Base-by-base conservation (phyloP, 805 yeast species). In the Blastobotrys terrestris region DNA sequence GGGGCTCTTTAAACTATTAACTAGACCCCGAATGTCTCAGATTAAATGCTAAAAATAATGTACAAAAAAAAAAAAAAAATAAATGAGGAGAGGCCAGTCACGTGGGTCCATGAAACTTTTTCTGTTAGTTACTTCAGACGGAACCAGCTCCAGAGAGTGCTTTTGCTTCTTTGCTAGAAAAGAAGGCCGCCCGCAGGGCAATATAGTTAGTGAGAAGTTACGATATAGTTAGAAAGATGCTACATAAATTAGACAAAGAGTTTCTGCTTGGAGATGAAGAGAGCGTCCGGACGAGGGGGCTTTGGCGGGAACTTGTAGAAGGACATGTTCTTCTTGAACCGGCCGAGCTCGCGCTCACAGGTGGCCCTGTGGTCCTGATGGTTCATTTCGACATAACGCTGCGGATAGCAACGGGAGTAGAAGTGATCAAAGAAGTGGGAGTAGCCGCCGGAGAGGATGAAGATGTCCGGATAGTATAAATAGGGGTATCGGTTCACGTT, bases 391-490 rank as follows among this genome's bases (percentile, higher is more conserved):
- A 91, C 81, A 62, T 94, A 94, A 51, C 79, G 81, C 59, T 80
- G 86, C 1, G 96, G 96, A 55, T 66, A 73, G 65, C 97, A 90
- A 44, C 83, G 72, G 19, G 67, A 67, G 46, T 79, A 74, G 64
- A 75, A 81, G 31, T 68, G 67, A 47, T 82, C 83, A 67, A 75
- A 91, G 63, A 91, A 94, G 40, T 75, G 74, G 65, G 84, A 83
- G 73, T 94, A 94, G 11, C 99, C 99, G 26, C 98, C 98, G 57
- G 89, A 87, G 45, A 94, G 74, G 35, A 94, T 81, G 39, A 88
- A 82, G 44, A 94, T 81, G 69, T 94, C 96, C 1, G 99, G 99
- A 65, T 85, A 94, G 58, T 79, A 80, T 53, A 94, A 73, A 55
- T 78, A 72, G 0, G 99, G 99, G 68, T 94, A 94, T 55, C 77